Evolutionary conservation across 2,329 filamentous ascomycete genomes (phyloP), one percentile per base, ranked within the genome.

Genomic region (Blastomyces emzantsi): DNA sequence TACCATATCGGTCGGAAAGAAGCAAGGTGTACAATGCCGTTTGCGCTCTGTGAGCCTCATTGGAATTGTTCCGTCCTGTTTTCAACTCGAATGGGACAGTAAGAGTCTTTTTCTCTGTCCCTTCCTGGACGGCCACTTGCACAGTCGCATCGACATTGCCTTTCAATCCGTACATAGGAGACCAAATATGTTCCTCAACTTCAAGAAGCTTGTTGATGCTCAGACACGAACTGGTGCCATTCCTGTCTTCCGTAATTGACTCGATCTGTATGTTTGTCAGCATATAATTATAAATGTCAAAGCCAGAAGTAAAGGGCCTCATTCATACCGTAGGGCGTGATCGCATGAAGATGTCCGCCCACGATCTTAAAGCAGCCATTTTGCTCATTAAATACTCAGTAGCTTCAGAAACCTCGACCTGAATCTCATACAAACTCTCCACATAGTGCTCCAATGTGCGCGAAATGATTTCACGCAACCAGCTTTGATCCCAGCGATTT

Each of bases 151-250:
- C 94, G 65, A 99, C 94, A 70, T 97, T 99, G 39, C 94, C 94
- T 75, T 99, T 99, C 19, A 99, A 81, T 0, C 94, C 94, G 73
- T 96, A 99, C 85, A 92, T 93, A 0, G 94, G 94, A 7, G 93
- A 97, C 94, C 94, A 99, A 36, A 99, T 87, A 72, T 97, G 94
- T 75, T 99, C 94, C 74, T 99, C 94, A 11, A 99, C 90, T 72
- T 97, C 94, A 17, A 99, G 87, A 36, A 99, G 81, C 73, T 97
- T 99, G 71, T 88, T 95, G 69, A 99, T 87, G 69, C 90, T 92
- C 83, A 97, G 87, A 64, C 83, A 88, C 13, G 88, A 85, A 68
- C 87, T 88, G 62, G 88, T 85, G 51, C 88, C 89, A 71, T 92
- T 88, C 57, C 90, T 85, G 67, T 92, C 91, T 68, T 90, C 88